Base-by-base conservation (phyloP, 306 rosid genomes). In the Astragalus membranaceus region DNA sequence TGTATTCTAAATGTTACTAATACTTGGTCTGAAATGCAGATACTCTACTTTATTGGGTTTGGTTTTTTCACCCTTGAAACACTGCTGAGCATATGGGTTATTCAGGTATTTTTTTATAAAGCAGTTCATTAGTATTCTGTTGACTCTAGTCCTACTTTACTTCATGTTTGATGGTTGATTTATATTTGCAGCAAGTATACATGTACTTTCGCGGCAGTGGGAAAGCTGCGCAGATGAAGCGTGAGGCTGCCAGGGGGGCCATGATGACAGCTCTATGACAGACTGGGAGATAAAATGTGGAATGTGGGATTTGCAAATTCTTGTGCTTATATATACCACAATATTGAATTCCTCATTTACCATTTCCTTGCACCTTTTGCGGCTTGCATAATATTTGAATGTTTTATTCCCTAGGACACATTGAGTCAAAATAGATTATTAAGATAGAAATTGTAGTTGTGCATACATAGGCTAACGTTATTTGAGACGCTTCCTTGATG, bases 181-280 rank as follows among this genome's bases (percentile, higher is more conserved):
- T 57, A 43, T 51, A 59, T 43, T 69, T 82, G 91, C 97, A 95
- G 99, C 85, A 91, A 95, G 99, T 95, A 58, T 87, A 89, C 83
- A 77, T 83, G 84, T 91, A 91, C 73, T 95, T 95, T 79, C 92
- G 97, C 16, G 96, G 97, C 46, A 95, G 91, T 41, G 99, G 97
- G 37, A 91, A 91, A 79, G 88, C 93, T 66, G 81, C 87, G 2
- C 85, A 82, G 10, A 79, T 84, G 85, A 91, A 71, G 79, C 92
- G 88, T 5, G 88, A 83, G 57, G 99, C 99, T 33, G 81, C 92
- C 3, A 82, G 85, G 73, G 80, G 80, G 23, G 82, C 92, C 54
- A 75, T 90, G 91, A 86, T 77, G 90, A 87, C 85, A 44, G 96
- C 97, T 39, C 77, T 94, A 60, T 93, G 76, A 86, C 20, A 11